Evolutionary conservation across 805 yeast species (phyloP), one percentile per base, ranked within the genome.

Genomic region (Lipomyces chichibuensis): DNA sequence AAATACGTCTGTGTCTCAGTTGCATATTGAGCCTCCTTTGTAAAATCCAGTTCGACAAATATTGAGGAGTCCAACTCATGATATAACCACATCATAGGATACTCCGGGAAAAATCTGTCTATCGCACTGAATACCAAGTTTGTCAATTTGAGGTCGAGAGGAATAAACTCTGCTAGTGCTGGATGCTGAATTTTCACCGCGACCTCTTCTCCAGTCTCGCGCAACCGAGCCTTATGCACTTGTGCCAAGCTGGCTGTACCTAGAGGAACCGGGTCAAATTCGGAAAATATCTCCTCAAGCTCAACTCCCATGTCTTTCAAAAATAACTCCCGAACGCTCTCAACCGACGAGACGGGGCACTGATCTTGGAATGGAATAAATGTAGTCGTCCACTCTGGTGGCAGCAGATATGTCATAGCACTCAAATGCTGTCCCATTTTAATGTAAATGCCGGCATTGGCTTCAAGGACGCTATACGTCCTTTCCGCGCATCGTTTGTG

Each of bases 181-280:
- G 99, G 99, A 77, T 91, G 97, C 77, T 95, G 99, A 54, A 94
- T 84, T 75, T 95, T 95, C 27, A 95, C 97, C 0, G 99, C 99
- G 2, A 94, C 98, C 73, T 83, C 85, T 67, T 87, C 84, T 1
- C 90, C 91, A 0, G 82, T 83, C 2, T 76, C 79, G 65, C 80
- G 83, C 63, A 93, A 75, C 1, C 77, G 83, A 0, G 96, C 99
- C 29, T 82, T 79, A 78, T 95, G 98, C 4, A 95, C 99, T 75
- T 95, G 99, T 0, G 99, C 99, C 71, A 95, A 81, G 0, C 97
- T 91, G 0, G 99, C 99, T 4, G 91, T 96, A 1, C 99, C 99
- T 54, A 95, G 87, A 0, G 99, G 99, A 9, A 76, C 77, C 0
- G 84, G 83, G 66, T 88, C 84, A 74, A 95, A 91, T 52, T 83